Percentiles rank a stretch among this genome's conserved stretches.
Evolutionary conservation across 2,329 filamentous ascomycete species (phyloP).

Genomic region (Colletotrichum endophyticum): DNA sequence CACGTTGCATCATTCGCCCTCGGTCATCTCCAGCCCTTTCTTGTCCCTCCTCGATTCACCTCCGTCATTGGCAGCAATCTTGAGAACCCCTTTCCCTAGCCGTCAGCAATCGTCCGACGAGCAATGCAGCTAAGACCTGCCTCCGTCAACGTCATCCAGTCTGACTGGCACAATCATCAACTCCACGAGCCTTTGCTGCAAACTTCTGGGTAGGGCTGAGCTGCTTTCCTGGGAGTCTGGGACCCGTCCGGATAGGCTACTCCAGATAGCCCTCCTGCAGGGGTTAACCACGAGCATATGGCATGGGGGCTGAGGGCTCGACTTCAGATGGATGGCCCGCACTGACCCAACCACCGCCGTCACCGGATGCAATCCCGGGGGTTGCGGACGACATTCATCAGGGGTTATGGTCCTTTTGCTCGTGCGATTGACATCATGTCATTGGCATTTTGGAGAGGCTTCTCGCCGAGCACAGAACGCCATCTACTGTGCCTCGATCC

Average conservation of each 20-base stretch:
- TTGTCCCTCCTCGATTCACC: neutral
- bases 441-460: neutral
- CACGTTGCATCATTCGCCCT: neutral
- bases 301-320: neutral
- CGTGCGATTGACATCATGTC: neutral
- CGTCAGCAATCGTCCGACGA: conserved; percentile 5
- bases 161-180: neutral
- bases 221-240: neutral
- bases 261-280: neutral
- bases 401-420: neutral
- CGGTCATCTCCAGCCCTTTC: neutral
- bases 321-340: neutral
- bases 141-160: neutral
- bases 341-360: neutral
- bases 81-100: neutral
- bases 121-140: neutral
- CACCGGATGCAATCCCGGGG: neutral
- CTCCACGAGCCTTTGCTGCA: neutral
- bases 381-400: neutral
- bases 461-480: neutral
- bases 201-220: conserved; percentile 8
- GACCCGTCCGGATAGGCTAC: neutral
- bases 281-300: conserved; percentile 1
- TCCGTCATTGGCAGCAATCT: neutral
- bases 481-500: neutral